These are phyloP conservation scores for Butyriboletus loyo DNA, from an alignment of 768 basidiomycete species.

Conservation along the genomic window DNA sequence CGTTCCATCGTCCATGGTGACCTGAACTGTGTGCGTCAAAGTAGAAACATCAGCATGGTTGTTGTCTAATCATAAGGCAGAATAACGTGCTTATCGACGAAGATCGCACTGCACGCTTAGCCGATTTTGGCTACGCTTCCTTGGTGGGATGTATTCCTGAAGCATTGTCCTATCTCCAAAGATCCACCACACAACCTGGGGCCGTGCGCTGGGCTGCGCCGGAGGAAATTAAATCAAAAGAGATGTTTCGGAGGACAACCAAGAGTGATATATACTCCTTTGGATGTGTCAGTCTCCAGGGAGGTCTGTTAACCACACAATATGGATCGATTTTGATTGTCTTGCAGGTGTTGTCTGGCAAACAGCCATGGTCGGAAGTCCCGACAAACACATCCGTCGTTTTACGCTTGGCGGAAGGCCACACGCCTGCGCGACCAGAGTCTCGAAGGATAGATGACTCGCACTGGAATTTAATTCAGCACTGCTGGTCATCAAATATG, in stretches of 20 bases:
- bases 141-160: constrained; percentile 18
- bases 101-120: no score
- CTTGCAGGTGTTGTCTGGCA: constrained; percentile 25
- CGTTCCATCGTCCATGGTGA: constrained; percentile 9
- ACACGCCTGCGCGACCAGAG: no score
- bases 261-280: constrained; percentile 21
- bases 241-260: not conserved
- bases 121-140: no score
- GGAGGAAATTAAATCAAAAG: constrained; percentile 25
- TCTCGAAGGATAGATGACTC: no score
- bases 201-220: constrained; percentile 45
- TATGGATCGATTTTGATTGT: not conserved
- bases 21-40: constrained; percentile 1
- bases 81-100: no score
- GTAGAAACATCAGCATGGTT: not conserved
- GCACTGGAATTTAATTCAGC: no score
- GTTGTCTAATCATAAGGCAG: no score
- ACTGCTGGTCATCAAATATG: no score
- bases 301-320: constrained; percentile 1
- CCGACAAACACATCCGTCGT: not conserved
- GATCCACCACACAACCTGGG: no score
- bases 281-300: constrained; percentile 31
- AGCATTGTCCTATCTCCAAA: constrained; percentile 4
- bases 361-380: constrained; percentile 12
- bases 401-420: constrained; percentile 3